These are phyloP conservation scores for Rhodotorula paludigena DNA, from an alignment of 768 basidiomycete species.

Conservation along the genomic window DNA sequence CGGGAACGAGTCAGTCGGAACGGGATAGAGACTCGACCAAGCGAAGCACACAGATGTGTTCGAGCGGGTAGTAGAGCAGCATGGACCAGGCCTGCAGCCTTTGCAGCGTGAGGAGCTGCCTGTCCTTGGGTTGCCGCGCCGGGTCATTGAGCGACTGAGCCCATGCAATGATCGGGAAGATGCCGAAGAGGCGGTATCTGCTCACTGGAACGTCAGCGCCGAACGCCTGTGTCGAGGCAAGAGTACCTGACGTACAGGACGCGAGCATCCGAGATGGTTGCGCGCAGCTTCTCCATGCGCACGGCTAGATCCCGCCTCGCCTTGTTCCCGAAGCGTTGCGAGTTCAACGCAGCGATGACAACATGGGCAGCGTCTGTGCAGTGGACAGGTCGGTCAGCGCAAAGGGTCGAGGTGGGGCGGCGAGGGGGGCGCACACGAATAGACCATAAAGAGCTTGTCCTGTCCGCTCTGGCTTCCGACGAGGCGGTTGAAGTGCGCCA, in stretches of 20 bases:
- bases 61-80: slow-evolving; percentile 46
- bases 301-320: slow-evolving; percentile 17
- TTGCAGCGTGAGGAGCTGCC: slow-evolving; percentile 36
- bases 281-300: slow-evolving; percentile 33
- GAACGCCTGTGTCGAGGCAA: no score
- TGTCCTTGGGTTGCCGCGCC: slow-evolving; percentile 32
- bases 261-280: slow-evolving; percentile 30
- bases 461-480: slow-evolving; percentile 19
- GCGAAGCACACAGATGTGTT: slow-evolving; percentile 43
- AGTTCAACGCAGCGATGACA: slow-evolving; percentile 10
- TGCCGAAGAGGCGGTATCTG: slow-evolving; percentile 39
- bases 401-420: neutral
- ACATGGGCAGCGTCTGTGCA: slow-evolving; percentile 24
- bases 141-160: slow-evolving; percentile 37
- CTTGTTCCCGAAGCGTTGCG: slow-evolving; percentile 23
- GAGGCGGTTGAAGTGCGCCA: slow-evolving; percentile 33
- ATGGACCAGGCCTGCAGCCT: slow-evolving; percentile 43
- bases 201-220: neutral
- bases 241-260: slow-evolving; percentile 6
- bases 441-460: slow-evolving; percentile 41
- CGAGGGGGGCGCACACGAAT: slow-evolving; percentile 5
- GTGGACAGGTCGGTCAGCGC: neutral
- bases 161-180: slow-evolving; percentile 41
- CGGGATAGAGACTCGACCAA: no score
- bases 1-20: neutral